Evolutionary conservation across 2,329 filamentous ascomycete genomes (phyloP).

Genomic region (Fusarium caatingaense): DNA sequence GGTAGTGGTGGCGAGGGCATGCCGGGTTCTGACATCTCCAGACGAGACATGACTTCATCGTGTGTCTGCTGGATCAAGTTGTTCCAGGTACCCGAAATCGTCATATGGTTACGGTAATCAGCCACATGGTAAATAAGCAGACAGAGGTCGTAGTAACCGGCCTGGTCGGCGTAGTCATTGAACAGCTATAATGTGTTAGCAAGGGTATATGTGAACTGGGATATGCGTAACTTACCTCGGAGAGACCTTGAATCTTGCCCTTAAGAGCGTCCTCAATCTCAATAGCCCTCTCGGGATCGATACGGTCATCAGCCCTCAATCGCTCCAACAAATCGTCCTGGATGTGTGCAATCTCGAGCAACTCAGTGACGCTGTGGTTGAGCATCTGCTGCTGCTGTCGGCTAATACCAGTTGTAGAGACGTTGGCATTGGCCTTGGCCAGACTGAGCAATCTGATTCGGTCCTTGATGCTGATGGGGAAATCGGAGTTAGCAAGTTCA

Average conservation of each 20-base stretch:
- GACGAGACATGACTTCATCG: constrained; percentile 60
- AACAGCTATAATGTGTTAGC: constrained; percentile 72
- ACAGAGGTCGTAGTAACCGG: constrained; percentile 92
- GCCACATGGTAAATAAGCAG: constrained; percentile 92
- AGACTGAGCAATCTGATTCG: constrained; percentile 90
- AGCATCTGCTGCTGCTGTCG: constrained; percentile 86
- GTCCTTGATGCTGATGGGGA: constrained; percentile 81
- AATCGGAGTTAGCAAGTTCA: constrained; percentile 84
- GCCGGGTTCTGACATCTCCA: constrained; percentile 56
- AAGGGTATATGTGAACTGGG: background rate
- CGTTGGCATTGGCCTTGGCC: constrained; percentile 92
- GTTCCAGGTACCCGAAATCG: constrained; percentile 87
- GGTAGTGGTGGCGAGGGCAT: constrained; percentile 62
- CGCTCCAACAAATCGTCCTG: constrained; percentile 91
- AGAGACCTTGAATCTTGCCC: constrained; percentile 80
- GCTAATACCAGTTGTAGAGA: constrained; percentile 79
- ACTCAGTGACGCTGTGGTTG: constrained; percentile 83
- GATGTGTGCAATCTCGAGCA: constrained; percentile 93
- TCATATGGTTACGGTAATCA: constrained; percentile 87
- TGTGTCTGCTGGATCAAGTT: constrained; percentile 81
- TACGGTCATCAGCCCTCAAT: constrained; percentile 76
- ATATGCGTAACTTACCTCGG: constrained; percentile 69
- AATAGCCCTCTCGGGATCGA: constrained; percentile 70
- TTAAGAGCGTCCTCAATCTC: constrained; percentile 77
- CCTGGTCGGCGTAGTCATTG: constrained; percentile 90